Evolutionary conservation across 805 yeast species (phyloP), one percentile per base, ranked within the genome.

Genomic region (Zygoascus tannicola): DNA sequence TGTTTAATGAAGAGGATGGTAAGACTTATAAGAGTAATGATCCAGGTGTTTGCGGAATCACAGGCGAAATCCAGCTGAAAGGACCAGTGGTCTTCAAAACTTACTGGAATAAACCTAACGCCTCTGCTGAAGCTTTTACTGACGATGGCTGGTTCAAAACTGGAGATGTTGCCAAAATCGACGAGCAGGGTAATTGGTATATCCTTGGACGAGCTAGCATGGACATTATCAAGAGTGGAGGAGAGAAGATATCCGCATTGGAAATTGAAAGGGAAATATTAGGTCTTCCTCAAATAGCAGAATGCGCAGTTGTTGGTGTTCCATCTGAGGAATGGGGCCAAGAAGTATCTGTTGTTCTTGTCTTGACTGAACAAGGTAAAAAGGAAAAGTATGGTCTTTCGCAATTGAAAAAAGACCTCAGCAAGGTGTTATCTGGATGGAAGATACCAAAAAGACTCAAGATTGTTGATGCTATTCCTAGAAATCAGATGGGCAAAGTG

Each of bases 31-130:
- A 51, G 30, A 42, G 40, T 26, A 45, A 46, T 10, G 18, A 26
- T 2, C 44, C 37, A 8, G 48, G 28, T 5, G 46, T 23, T 4
- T 41, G 45, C 20, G 47, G 51, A 28, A 38, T 47, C 3, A 36
- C 64, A 16, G 80, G 80, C n/a, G 82, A 76, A 51, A 56, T 76
- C 36, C 62, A 71, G 51, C 56, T 76, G 15, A 55, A 74, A 19
- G 81, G 82, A 1, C 73, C 77, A 2, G 78, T 74, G 46, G 64
- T 75, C n/a, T 75, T 76, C 56, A 46, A 56, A 35, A 68, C 69
- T 16, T 76, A 76, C 58, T 76, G 60, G 61, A 66, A 72, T 41
- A 67, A 72, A 48, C 62, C 63, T 4, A 71, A 70, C 40, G 78
- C 74, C 38, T 73, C 78, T 3, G 57, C 44, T 4, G 67, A 67